Base-by-base conservation (phyloP, 768 basidiomycete species). In the Phanerochaete carnosa region DNA sequence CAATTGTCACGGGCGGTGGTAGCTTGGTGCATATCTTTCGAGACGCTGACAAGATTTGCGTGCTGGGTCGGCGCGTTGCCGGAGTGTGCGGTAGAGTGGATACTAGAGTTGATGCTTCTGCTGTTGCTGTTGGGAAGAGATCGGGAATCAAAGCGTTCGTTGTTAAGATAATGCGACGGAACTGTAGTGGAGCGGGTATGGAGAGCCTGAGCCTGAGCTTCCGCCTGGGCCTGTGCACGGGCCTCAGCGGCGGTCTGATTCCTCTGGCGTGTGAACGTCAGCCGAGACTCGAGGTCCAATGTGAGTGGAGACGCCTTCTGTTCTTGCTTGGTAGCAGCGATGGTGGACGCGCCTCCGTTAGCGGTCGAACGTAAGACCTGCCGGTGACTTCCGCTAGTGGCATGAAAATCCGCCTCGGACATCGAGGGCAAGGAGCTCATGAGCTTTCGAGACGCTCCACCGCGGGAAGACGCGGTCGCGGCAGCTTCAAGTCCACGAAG, bases 341-440 rank as follows among this genome's bases (percentile, higher is more conserved):
- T 8, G 32, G 26, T 23, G 15, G 30, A 11, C 11, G 52, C 52
- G 29, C 52, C 33, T 11, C 16, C 52, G 30, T 43, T 59, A 19
- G 43, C 5, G 22, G 52, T 33, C 46, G 54, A 25, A 26, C 29
- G 6, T 22, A 47, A 30, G 37, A 45, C 43, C 25, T 50, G 55
- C 15, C 51, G 50, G 16, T 56, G 35, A 16, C 62, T 51, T 29
- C 54, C 59, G 15, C 63, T 67, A 15, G 63, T 60, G 1, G 72
- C 64, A 54, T 75, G 74, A 59, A 77, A 74, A 22, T 75, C 74
- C 35, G 75, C 71, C 58, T 77, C 76, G 1, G 74, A 75, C 51
- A 77, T 72, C 45, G 55, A 50, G 1, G 66, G 64, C n/a, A 66
- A 45, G 9, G 52, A 54, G 46, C 66, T 60, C 19, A 65, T 58